These are phyloP conservation scores for Metarhizium humberi DNA, from an alignment of 2,329 filamentous ascomycete species.

Conservation along the genomic window DNA sequence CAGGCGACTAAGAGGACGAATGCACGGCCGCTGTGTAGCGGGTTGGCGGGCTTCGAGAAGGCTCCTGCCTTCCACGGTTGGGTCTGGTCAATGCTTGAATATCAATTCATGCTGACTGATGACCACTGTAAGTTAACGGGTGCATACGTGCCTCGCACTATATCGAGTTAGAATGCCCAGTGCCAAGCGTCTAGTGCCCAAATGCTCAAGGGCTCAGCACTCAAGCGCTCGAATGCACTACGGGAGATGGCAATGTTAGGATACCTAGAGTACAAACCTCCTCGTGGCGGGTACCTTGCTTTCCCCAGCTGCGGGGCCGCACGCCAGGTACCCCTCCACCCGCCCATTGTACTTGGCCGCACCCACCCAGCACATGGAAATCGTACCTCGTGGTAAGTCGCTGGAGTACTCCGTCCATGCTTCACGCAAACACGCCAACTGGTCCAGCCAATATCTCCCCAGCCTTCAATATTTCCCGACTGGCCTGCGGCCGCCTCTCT, in stretches of 20 bases:
- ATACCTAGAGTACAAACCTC: background rate
- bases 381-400: background rate
- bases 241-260: no score
- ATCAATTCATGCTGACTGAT: no score
- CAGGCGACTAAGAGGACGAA: background rate
- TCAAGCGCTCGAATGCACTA: no score
- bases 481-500: background rate
- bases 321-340: background rate
- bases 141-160: no score
- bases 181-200: no score
- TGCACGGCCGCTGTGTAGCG: no score
- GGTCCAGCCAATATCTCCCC: background rate
- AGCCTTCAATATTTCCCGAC: background rate
- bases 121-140: no score
- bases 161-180: no score
- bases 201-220: no score
- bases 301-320: background rate
- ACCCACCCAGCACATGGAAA: background rate
- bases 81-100: no score
- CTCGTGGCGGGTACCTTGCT: background rate
- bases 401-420: background rate
- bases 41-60: background rate
- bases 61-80: background rate
- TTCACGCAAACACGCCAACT: background rate
- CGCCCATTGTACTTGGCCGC: background rate